Evolutionary conservation across 2,329 filamentous ascomycete species (phyloP).

Genomic region (Bisporella sp.): DNA sequence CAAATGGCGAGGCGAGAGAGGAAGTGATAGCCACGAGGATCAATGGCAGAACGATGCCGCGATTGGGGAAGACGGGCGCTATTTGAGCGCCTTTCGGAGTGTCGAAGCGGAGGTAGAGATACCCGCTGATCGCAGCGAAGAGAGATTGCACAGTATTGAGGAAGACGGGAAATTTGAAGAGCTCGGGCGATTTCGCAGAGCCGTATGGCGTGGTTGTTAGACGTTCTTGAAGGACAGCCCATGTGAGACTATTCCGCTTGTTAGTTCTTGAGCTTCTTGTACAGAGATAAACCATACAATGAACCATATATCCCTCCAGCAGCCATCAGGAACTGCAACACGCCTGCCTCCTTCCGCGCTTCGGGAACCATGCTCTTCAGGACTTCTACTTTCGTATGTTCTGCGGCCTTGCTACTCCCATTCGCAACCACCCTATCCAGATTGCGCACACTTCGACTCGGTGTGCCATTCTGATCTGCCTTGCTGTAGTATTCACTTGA

Average conservation of each 20-base stretch:
- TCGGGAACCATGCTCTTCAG: constrained; percentile 27
- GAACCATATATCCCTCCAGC: constrained; percentile 95
- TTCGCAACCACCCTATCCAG: constrained; percentile 21
- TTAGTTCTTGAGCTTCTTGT: not conserved
- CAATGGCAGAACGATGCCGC: constrained; percentile 68
- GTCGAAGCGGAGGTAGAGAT: constrained; percentile 67
- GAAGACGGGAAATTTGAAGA: constrained; percentile 90
- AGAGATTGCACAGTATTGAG: constrained; percentile 93
- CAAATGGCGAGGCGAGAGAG: constrained; percentile 88
- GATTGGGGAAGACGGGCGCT: constrained; percentile 69
- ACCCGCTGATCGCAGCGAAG: constrained; percentile 78
- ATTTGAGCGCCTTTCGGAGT: constrained; percentile 44
- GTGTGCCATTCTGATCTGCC: constrained; percentile 27
- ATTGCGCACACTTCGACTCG: constrained; percentile 25
- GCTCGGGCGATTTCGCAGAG: constrained; percentile 52
- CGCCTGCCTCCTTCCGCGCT: constrained; percentile 46
- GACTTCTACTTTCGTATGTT: constrained; percentile 19
- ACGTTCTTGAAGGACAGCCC: constrained; percentile 94
- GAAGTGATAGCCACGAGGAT: constrained; percentile 80
- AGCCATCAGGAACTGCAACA: constrained; percentile 73
- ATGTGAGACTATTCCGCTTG: constrained; percentile 62
- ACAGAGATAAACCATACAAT: constrained; percentile 54
- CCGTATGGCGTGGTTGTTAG: constrained; percentile 90
- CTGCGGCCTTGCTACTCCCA: constrained; percentile 18
- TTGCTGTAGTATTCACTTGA: constrained; percentile 61